phyloP scores from a whole-genome alignment of 345 rosid species.

The Clarkia xantiana region DNA sequence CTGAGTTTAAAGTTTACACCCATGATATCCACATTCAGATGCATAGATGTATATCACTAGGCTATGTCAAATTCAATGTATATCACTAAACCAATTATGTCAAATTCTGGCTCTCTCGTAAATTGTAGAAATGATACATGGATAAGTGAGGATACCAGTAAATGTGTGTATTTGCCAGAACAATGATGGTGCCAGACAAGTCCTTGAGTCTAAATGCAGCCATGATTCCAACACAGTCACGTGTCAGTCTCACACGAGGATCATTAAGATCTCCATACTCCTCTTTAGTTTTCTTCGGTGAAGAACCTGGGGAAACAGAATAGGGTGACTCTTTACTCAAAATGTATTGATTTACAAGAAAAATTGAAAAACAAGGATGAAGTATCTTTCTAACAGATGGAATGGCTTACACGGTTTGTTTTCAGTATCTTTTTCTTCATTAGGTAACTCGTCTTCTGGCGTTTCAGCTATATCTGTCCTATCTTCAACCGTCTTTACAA shows the following conservation, averaged over 20 bases:
- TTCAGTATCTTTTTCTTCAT: conserved; percentile 19
- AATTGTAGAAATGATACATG: too few species aligned
- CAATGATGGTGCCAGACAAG: conserved; percentile 35
- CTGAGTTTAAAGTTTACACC: too few species aligned
- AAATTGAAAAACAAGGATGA: not conserved
- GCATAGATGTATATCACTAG: too few species aligned
- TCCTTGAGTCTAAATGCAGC: conserved; percentile 71
- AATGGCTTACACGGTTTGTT: conserved; percentile 24
- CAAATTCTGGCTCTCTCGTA: too few species aligned
- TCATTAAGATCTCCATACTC: conserved; percentile 67
- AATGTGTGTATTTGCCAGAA: conserved; percentile 81
- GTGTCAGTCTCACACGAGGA: conserved; percentile 61
- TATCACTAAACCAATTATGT: too few species aligned
- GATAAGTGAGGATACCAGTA: conserved; percentile 40
- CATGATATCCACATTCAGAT: too few species aligned
- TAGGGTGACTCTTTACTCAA: not conserved
- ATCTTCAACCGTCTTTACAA: conserved; percentile 33
- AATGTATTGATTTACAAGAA: not conserved
- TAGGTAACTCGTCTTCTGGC: conserved; percentile 15
- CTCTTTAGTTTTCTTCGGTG: conserved; percentile 18
- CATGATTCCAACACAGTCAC: conserved; percentile 86
- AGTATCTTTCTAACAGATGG: not conserved
- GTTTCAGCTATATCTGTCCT: conserved; percentile 13
- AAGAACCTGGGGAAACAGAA: conserved; percentile 14
- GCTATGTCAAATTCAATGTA: too few species aligned